phyloP scores from a whole-genome alignment of 1,284 basidiomycete genomes.

The Inonotus obliquus region DNA sequence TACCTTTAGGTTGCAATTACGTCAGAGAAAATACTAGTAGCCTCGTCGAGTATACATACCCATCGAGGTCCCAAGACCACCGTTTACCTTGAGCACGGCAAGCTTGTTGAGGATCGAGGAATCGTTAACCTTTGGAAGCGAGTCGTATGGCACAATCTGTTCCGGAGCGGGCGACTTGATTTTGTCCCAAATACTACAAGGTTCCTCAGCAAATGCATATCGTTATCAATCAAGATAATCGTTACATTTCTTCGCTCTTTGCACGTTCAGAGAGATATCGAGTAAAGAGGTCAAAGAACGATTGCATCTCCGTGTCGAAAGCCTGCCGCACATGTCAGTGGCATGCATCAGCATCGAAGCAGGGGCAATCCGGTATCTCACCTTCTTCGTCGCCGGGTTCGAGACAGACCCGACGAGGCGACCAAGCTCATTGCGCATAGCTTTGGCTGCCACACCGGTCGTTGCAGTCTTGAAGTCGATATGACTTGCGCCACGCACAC shows the following conservation, averaged over 20 bases:
- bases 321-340: conserved; percentile 45
- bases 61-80: conserved; percentile 98
- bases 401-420: conserved; percentile 83
- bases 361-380: conserved; percentile 33
- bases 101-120: conserved; percentile 84
- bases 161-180: conserved; percentile 94
- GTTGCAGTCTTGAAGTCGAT: conserved; percentile 95
- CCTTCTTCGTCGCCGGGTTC: conserved; percentile 81
- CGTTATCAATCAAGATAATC: conserved; percentile 26
- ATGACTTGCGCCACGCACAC: conserved; percentile 20
- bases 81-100: conserved; percentile 99
- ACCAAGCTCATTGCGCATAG: conserved; percentile 98
- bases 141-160: conserved; percentile 87
- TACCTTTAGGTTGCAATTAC: conserved; percentile 41
- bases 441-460: conserved; percentile 94
- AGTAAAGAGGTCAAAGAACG: conserved; percentile 99
- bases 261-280: conserved; percentile 95
- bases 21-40: conserved; percentile 8
- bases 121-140: conserved; percentile 61
- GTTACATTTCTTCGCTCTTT: conserved; percentile 91
- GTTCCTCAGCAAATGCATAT: conserved; percentile 15
- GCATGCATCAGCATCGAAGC: conserved; percentile 1
- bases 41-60: conserved; percentile 43
- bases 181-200: conserved; percentile 88
- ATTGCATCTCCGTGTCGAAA: conserved; percentile 98